Percentiles rank a stretch among this genome's conserved stretches.
These are phyloP conservation scores for Gilbertella persicaria DNA, from an alignment of 371 early-diverging fungal species.

Conservation along the genomic window DNA sequence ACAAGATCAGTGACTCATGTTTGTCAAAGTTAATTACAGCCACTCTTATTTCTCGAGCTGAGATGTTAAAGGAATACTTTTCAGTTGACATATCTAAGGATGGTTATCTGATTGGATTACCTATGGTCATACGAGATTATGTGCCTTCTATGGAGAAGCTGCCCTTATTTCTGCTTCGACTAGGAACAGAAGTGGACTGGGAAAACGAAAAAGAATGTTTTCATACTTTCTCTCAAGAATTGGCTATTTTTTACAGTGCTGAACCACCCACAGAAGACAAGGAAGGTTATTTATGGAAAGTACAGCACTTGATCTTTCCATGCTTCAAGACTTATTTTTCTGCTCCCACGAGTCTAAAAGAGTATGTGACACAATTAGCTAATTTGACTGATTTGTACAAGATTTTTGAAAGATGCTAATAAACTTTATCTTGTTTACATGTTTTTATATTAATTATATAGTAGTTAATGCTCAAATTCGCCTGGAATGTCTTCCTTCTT, in stretches of 20 bases:
- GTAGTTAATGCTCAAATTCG: slow-evolving; percentile 27
- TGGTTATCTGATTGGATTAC: slow-evolving; percentile 69
- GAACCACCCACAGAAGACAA: slow-evolving; percentile 60
- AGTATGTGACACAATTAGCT: slow-evolving; percentile 69
- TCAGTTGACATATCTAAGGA: slow-evolving; percentile 64
- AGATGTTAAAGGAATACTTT: slow-evolving; percentile 90
- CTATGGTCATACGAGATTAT: slow-evolving; percentile 79
- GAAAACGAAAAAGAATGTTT: slow-evolving; percentile 81
- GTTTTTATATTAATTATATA: neutral
- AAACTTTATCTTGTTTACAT: neutral
- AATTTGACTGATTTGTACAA: slow-evolving; percentile 88
- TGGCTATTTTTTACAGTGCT: slow-evolving; percentile 79
- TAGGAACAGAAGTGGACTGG: slow-evolving; percentile 88
- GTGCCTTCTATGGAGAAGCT: slow-evolving; percentile 81
- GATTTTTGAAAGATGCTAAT: slow-evolving; percentile 89
- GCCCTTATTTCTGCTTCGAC: slow-evolving; percentile 77
- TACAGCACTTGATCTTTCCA: slow-evolving; percentile 82
- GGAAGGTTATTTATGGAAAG: slow-evolving; percentile 54
- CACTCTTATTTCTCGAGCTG: slow-evolving; percentile 56
- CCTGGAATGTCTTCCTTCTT: slow-evolving; percentile 53
- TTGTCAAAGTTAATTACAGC: slow-evolving; percentile 54
- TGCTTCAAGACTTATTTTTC: slow-evolving; percentile 67
- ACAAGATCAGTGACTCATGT: neutral
- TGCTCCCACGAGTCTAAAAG: slow-evolving; percentile 57
- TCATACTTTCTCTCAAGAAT: slow-evolving; percentile 63